phyloP scores from a whole-genome alignment of 2,329 filamentous ascomycete species.

The Parastagonospora nodorum region DNA sequence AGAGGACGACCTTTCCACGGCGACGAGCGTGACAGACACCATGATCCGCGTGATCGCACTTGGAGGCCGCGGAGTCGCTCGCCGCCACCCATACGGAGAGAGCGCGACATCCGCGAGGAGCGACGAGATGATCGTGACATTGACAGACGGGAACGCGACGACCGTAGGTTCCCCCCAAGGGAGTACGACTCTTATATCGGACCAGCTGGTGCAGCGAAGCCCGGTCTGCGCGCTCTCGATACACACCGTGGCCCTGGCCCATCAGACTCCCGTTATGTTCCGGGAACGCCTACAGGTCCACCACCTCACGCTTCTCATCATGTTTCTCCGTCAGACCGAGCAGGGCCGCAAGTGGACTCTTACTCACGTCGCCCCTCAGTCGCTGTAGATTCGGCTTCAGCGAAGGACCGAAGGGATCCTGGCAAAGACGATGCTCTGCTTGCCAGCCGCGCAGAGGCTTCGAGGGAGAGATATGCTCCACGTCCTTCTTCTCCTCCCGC shows the following conservation, averaged over 20 bases:
- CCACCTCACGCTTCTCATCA: constrained; percentile 41
- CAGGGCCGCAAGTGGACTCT: constrained; percentile 35
- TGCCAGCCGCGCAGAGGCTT: constrained; percentile 53
- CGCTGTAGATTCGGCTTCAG: constrained; percentile 37
- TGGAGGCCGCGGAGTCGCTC: constrained; percentile 69
- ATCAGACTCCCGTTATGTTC: constrained; percentile 37
- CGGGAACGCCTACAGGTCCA: constrained; percentile 41
- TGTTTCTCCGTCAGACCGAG: constrained; percentile 38
- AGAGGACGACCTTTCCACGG: constrained; percentile 53
- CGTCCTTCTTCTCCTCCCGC: constrained; percentile 59
- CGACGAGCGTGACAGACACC: constrained; percentile 56
- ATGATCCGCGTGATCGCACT: constrained; percentile 52
- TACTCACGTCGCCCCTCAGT: constrained; percentile 46
- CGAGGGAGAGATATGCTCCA: constrained; percentile 52
- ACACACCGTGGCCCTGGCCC: constrained; percentile 35
- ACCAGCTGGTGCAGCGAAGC: constrained; percentile 36
- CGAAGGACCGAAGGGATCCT: constrained; percentile 47
- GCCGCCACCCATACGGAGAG: constrained; percentile 58
- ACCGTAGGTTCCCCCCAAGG: constrained; percentile 51
- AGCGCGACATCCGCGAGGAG: constrained; percentile 52
- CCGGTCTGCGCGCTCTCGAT: constrained; percentile 35
- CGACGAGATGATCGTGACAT: constrained; percentile 48
- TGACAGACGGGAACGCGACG: constrained; percentile 47
- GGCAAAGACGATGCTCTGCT: constrained; percentile 52
- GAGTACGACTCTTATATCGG: constrained; percentile 53